A percentile compares a stretch with the other conserved stretches of the same genome.
These are phyloP conservation scores for Xylaria flabelliformis DNA, from an alignment of 495 filamentous ascomycete species.

Conservation along the genomic window DNA sequence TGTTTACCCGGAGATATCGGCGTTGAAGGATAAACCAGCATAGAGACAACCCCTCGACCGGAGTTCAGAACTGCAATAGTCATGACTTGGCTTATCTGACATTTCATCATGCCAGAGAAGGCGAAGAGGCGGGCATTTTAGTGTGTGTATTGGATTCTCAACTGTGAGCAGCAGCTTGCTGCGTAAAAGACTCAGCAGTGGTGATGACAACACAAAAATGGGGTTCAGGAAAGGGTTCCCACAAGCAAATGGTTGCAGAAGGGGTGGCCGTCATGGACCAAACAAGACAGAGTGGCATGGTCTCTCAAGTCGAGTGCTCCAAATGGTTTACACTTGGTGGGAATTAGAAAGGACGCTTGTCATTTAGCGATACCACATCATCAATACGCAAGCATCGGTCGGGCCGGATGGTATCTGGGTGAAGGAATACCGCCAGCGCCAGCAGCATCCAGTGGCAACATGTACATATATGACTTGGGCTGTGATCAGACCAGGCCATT, in stretches of 20 bases:
- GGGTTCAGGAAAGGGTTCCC: conserved; percentile 27
- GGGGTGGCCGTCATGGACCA: background rate
- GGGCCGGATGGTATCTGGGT: conserved; percentile 9
- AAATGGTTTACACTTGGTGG: background rate
- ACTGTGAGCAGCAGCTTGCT: conserved; percentile 28
- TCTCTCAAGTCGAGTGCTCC: conserved; percentile 1
- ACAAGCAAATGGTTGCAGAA: conserved; percentile 9
- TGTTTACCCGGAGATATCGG: conserved; percentile 39
- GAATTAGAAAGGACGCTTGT: conserved; percentile 10
- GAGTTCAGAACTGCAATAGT: conserved; percentile 40
- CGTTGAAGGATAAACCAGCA: conserved; percentile 46
- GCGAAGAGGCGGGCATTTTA: conserved; percentile 5
- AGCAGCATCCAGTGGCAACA: conserved; percentile 31
- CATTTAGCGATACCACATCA: conserved; percentile 18
- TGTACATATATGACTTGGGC: conserved; percentile 40
- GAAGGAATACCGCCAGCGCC: background rate
- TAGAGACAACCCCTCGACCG: conserved; percentile 44
- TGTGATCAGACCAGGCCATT: conserved; percentile 25
- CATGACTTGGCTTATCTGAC: conserved; percentile 39
- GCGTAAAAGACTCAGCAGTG: conserved; percentile 27
- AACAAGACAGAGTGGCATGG: background rate
- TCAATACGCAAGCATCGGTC: conserved; percentile 2
- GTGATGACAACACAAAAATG: conserved; percentile 24
- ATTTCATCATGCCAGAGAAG: conserved; percentile 30
- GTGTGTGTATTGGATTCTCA: conserved; percentile 34